Conservation (phyloP, 2,329 filamentous ascomycete genomes). For the Paraconiothyrium sp. region DNA sequence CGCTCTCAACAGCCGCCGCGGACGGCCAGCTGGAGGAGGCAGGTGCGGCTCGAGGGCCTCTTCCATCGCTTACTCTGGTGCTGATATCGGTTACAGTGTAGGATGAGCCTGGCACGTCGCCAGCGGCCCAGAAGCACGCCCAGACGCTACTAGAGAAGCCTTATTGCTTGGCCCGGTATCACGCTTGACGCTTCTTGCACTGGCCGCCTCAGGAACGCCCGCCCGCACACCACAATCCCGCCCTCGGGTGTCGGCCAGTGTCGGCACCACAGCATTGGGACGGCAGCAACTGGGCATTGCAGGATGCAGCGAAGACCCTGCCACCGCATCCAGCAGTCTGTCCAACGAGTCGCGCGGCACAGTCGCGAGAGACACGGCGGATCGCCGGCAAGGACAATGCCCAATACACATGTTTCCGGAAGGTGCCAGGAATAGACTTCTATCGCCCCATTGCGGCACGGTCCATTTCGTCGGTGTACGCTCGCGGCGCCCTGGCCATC, state of each 20-base stretch:
- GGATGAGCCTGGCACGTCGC: not conserved
- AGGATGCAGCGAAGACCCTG: conserved; percentile 2
- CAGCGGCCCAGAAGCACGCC: conserved; percentile 8
- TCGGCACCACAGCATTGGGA: conserved; percentile 5
- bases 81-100: conserved; percentile 12
- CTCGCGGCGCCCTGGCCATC: not conserved
- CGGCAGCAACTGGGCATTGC: not conserved
- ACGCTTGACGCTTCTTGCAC: conserved; percentile 7
- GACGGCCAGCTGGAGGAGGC: not conserved
- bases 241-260: conserved; percentile 4
- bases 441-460: not conserved
- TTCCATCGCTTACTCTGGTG: conserved; percentile 3
- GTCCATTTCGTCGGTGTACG: not conserved
- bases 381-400: not conserved
- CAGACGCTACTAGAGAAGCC: conserved; percentile 6
- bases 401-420: not conserved
- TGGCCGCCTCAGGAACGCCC: not conserved
- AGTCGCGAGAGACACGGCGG: not conserved
- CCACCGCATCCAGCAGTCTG: not conserved
- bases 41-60: not conserved
- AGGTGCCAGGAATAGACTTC: not conserved
- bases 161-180: conserved; percentile 7
- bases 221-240: not conserved
- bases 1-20: not conserved
- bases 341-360: not conserved